Evolutionary conservation across 2,329 filamentous ascomycete genomes (phyloP), one percentile per base, ranked within the genome.

Genomic region (Zymoseptoria tritici): DNA sequence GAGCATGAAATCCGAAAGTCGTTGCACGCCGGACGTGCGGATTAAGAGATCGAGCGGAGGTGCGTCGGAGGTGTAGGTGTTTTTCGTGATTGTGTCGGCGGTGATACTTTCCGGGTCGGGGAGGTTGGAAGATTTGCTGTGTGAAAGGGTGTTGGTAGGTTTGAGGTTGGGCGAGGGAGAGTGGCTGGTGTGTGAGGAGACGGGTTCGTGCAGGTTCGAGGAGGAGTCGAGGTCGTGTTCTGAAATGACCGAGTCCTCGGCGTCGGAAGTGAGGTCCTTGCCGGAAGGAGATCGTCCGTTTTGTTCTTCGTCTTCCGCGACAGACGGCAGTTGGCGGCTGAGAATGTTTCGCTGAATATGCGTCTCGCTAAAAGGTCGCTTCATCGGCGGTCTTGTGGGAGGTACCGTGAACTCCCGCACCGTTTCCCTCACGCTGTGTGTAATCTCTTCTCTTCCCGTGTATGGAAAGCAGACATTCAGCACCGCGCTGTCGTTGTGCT

Each of bases 401-500:
- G 91, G 89, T 56, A 83, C 86, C 61, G 89, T 89, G 74, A 91
- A 97, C 61, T 96, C 90, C 60, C 89, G 81, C 8, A 99, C 92
- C 0, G 93, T 97, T 50, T 87, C 85, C 64, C 90, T 87, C 66
- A 99, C 90, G 5, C 93, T 90, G 2, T 89, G 86, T 0, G 93
- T 95, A 66, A 99, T 97, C 73, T 99, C 94, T 70, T 96, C 91
- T 64, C 94, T 84, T 4, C 92, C 96, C 0, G 94, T 97, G 72
- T 99, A 99, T 0, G 94, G 94, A 70, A 97, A 97, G 79, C 94
- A 99, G 64, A 99, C 91, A 72, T 99, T 99, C 56, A 99, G 79
- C 29, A 88, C 81, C 50, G 85, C 84, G 61, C 80, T 82, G 63
- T 87, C 88, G 74, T 99, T 97, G 69, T 90, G 82, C 72, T 87